phyloP scores from a whole-genome alignment of 169 alveolate genomes.

The Cryptosporidium sp. region DNA sequence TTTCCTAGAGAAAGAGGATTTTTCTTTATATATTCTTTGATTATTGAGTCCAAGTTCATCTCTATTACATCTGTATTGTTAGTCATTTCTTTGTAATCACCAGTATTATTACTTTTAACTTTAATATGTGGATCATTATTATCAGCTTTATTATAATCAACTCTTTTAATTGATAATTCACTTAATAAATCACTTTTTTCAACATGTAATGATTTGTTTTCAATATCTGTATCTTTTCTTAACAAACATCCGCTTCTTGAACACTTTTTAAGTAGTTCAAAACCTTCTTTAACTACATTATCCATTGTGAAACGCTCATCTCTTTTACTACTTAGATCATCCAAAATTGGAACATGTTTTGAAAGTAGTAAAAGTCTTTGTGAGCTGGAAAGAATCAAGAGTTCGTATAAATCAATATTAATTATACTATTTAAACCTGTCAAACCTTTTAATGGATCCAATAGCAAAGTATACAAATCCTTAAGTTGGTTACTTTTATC shows the following conservation, averaged over 20 bases:
- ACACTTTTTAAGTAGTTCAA: slow-evolving; percentile 24
- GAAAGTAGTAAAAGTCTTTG: slow-evolving; percentile 40
- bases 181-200: slow-evolving; percentile 13
- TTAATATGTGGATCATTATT: not conserved
- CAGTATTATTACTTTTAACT: not conserved
- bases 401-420: slow-evolving; percentile 37
- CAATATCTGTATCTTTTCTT: not conserved
- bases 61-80: not conserved
- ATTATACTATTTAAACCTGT: slow-evolving; percentile 17
- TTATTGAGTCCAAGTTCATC: slow-evolving; percentile 12
- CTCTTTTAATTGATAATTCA: not conserved
- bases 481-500: slow-evolving; percentile 41
- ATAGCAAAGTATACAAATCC: slow-evolving; percentile 29
- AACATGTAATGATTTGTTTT: not conserved
- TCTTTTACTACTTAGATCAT: not conserved
- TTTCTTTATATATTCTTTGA: slow-evolving; percentile 38
- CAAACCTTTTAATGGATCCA: slow-evolving; percentile 13
- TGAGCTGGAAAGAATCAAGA: slow-evolving; percentile 28
- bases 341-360: not conserved
- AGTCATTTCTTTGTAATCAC: not conserved
- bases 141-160: not conserved
- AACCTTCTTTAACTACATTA: slow-evolving; percentile 6
- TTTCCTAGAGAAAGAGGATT: slow-evolving; percentile 14
- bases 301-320: slow-evolving; percentile 9
- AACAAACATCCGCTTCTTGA: slow-evolving; percentile 19